phyloP scores from a whole-genome alignment of 73 alveolate genomes.

The Symbiodinium pilosum region DNA sequence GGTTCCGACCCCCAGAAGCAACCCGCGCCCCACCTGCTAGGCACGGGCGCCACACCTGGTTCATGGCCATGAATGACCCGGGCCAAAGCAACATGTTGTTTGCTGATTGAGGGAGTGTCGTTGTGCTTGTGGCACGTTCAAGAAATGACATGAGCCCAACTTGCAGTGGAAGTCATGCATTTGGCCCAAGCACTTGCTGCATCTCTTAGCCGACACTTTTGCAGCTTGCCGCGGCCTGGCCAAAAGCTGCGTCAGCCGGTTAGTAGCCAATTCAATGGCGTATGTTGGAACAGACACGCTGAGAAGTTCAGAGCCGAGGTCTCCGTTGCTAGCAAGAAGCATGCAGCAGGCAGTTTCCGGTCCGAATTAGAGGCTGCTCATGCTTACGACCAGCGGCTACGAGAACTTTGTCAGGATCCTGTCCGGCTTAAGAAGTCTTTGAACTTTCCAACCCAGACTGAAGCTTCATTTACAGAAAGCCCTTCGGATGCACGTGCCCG shows the following conservation, averaged over 20 bases:
- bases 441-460: neutral
- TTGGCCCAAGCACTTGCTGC: too few relatives aligned
- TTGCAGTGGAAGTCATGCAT: too few relatives aligned
- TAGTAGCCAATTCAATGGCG: neutral
- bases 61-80: slow-evolving; percentile 76
- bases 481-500: neutral
- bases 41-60: slow-evolving; percentile 45
- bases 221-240: too few relatives aligned
- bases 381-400: neutral
- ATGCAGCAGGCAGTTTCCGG: neutral
- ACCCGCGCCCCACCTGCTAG: too few relatives aligned
- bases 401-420: neutral
- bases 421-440: neutral
- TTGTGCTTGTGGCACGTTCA: too few relatives aligned
- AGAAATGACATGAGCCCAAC: too few relatives aligned
- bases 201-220: too few relatives aligned
- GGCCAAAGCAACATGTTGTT: too few relatives aligned
- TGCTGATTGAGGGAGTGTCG: too few relatives aligned
- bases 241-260: neutral
- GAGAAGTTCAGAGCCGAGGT: neutral
- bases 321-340: neutral
- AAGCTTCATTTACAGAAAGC: neutral
- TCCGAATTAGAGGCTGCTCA: neutral
- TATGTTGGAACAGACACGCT: neutral
- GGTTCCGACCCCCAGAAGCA: too few relatives aligned